These are phyloP conservation scores for Suhomyces guaymorum DNA, from an alignment of 1,139 yeast genomes.

Conservation along the genomic window DNA sequence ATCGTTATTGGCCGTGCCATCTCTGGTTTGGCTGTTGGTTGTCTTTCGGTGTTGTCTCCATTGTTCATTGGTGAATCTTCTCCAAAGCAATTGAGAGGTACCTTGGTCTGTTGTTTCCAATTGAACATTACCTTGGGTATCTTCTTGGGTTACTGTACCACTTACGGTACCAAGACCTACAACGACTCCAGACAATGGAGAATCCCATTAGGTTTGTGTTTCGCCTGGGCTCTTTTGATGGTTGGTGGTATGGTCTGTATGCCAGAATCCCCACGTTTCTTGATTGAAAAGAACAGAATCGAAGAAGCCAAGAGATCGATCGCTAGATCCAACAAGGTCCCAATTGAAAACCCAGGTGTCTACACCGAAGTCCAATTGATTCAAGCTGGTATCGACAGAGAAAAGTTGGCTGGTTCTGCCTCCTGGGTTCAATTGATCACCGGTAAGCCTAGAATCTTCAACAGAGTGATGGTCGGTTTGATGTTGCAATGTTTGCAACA, in stretches of 20 bases:
- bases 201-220: conserved; percentile 25
- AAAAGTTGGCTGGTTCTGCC: conserved; percentile 64
- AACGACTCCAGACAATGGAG: conserved; percentile 20
- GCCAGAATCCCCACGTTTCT: conserved; percentile 31
- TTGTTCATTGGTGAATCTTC: conserved; percentile 27
- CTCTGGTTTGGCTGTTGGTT: conserved; percentile 28
- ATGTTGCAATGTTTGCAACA: conserved; percentile 72
- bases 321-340: conserved; percentile 23
- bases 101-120: conserved; percentile 29
- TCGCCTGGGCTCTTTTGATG: conserved; percentile 26
- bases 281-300: conserved; percentile 22
- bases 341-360: conserved; percentile 55
- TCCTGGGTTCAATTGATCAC: conserved; percentile 64
- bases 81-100: conserved; percentile 28
- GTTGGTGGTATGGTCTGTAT: conserved; percentile 26
- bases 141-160: conserved; percentile 49
- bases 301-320: conserved; percentile 56
- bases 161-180: conserved; percentile 23
- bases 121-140: conserved; percentile 28
- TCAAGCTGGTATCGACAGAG: conserved; percentile 64
- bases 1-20: conserved; percentile 47
- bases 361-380: conserved; percentile 60
- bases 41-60: conserved; percentile 25
- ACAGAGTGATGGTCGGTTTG: conserved; percentile 66
- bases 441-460: conserved; percentile 67